Evolutionary conservation across 306 rosid genomes (phyloP).

Genomic region (Bauhinia variegata): DNA sequence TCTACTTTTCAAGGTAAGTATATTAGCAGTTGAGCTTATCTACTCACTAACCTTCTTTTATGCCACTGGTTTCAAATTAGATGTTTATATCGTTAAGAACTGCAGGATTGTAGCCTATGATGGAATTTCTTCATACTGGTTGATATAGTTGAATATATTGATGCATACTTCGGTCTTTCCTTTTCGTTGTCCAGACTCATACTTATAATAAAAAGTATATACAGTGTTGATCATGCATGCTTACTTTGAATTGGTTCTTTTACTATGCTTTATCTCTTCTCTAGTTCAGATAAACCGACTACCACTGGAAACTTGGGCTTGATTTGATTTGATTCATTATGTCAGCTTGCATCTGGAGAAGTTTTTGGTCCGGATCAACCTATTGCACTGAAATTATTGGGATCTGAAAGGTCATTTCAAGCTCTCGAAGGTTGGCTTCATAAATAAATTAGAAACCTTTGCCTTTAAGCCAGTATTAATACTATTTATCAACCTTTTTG

Average conservation of each 20-base stretch:
- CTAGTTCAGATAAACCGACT: neutral
- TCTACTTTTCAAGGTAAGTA: constrained; percentile 82
- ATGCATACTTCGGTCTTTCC: neutral
- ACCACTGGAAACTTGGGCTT: too few species aligned
- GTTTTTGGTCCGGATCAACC: constrained; percentile 97
- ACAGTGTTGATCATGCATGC: neutral
- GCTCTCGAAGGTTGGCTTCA: constrained; percentile 88
- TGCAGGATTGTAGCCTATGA: neutral
- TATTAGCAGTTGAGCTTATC: neutral
- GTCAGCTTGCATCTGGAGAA: constrained; percentile 93
- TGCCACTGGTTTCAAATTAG: constrained; percentile 8
- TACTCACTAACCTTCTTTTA: neutral
- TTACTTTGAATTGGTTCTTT: constrained; percentile 13
- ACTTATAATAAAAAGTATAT: constrained; percentile 14
- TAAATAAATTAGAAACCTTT: neutral
- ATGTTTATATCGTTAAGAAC: constrained; percentile 9
- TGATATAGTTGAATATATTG: neutral
- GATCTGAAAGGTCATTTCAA: constrained; percentile 86
- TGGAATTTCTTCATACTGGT: constrained; percentile 8
- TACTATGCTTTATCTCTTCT: constrained; percentile 7
- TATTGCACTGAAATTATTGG: constrained; percentile 81
- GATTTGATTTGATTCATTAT: constrained; percentile 38
- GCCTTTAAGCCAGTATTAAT: too few species aligned
- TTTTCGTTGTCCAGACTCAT: neutral
- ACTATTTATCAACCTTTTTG: too few species aligned